phyloP scores from a whole-genome alignment of 2,329 filamentous ascomycete species.

The Sporothrix curviconia region DNA sequence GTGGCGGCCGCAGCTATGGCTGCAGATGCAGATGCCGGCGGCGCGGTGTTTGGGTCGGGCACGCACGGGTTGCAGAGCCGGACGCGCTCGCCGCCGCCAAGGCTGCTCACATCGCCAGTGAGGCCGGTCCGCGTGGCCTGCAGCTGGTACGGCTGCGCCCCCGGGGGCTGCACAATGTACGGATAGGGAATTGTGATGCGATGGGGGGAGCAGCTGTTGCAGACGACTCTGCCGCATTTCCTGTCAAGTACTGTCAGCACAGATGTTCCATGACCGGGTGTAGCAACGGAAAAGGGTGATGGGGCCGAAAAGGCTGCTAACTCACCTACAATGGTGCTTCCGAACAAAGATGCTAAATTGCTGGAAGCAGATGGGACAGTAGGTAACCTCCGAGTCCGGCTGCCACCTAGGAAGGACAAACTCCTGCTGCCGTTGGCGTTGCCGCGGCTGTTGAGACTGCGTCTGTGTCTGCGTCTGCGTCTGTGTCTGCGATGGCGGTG shows the following conservation, averaged over 20 bases:
- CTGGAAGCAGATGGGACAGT: constrained; percentile 76
- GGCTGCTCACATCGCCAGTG: constrained; percentile 39
- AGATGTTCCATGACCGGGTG: no score
- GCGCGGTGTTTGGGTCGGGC: constrained; percentile 54
- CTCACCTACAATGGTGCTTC: constrained; percentile 85
- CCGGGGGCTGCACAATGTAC: constrained; percentile 79
- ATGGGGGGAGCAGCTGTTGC: constrained; percentile 82
- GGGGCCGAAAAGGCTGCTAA: constrained; percentile 13
- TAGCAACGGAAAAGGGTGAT: background rate
- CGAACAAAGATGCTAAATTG: constrained; percentile 80
- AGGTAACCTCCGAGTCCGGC: constrained; percentile 72
- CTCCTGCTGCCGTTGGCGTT: background rate
- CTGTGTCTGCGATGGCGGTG: no score
- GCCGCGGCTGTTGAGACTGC: background rate
- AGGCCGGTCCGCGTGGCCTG: constrained; percentile 2
- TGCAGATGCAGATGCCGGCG: constrained; percentile 29
- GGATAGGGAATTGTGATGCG: constrained; percentile 90
- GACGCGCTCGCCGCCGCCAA: constrained; percentile 51
- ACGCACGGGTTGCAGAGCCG: constrained; percentile 57
- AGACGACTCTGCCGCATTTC: constrained; percentile 92
- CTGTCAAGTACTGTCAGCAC: constrained; percentile 33
- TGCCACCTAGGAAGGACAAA: constrained; percentile 68
- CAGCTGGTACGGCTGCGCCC: constrained; percentile 33
- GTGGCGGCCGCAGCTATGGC: background rate
- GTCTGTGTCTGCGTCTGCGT: background rate